Percentiles rank a stretch among this genome's conserved stretches.
These are phyloP conservation scores for Xylariaceae sp. DNA, from an alignment of 2,329 filamentous ascomycete genomes.

Conservation along the genomic window DNA sequence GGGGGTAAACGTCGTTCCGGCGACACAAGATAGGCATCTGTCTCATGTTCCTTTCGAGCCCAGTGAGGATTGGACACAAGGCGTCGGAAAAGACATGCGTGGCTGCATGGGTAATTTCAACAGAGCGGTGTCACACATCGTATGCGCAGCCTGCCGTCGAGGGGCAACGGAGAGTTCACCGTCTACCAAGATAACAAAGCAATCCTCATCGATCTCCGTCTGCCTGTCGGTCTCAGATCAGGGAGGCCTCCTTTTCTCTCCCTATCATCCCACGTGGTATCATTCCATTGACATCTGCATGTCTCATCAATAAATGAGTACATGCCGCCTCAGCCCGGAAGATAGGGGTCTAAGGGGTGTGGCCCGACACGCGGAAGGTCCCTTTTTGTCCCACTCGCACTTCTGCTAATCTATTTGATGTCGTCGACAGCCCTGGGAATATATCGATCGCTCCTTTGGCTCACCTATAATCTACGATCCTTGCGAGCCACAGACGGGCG, in stretches of 20 bases:
- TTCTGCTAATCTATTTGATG: too few relatives aligned
- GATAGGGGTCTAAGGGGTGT: background rate
- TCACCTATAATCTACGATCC: too few relatives aligned
- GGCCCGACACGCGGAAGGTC: background rate
- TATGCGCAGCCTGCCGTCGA: background rate
- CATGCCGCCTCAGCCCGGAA: background rate
- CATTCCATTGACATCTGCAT: slow-evolving; percentile 9
- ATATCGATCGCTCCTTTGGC: too few relatives aligned
- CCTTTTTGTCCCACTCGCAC: background rate
- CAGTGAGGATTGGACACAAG: background rate
- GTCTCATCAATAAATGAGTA: background rate
- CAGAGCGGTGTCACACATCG: too few relatives aligned
- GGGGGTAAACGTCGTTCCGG: background rate
- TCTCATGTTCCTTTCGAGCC: background rate
- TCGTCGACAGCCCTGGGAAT: too few relatives aligned
- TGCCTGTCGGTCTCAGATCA: slow-evolving; percentile 2
- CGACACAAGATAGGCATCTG: background rate
- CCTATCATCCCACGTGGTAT: slow-evolving; percentile 7
- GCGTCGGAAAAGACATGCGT: background rate
- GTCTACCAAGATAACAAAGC: background rate
- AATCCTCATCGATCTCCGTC: background rate
- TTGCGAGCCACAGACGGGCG: background rate
- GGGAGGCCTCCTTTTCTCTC: slow-evolving; percentile 9
- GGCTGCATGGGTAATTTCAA: background rate
- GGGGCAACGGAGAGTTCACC: background rate